Evolutionary conservation across 345 rosid genomes (phyloP), one percentile per base, ranked within the genome.

Genomic region (Eucalyptus marginata): DNA sequence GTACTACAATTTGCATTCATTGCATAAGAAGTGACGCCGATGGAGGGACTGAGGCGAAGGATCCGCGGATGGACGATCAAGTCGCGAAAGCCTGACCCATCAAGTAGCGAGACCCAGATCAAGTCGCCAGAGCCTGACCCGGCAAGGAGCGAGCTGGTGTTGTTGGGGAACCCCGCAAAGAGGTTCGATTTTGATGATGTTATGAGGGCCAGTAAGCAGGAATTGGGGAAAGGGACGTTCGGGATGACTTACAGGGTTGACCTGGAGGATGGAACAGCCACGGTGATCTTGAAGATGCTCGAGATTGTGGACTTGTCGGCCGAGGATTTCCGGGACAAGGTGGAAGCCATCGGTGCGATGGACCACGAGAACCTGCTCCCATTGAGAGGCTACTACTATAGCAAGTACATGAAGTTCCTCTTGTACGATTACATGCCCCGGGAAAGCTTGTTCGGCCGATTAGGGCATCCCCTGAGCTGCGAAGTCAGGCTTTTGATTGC

Each of bases 391-490:
- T 88, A 88, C 44, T 88, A 13, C 86, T 33, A 49, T 36, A 62
- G 83, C 66, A 76, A 88, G 16, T 50, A 71, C 25, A 49, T 33
- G 86, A 76, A 50, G 46, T 40, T 88, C 22, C 89, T 88, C 86
- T 83, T 88, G 59, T 71, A 47, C 58, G 89, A 88, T 50, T 88
- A 68, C 29, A 18, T 88, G 85, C 46, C 89, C 31, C 3, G 9
- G 27, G 50, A 66, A 76, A 76, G 89, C 89, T 20, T 88, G 44
- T 87, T 66, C 8, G 49, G 31, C 27, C 86, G 18, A 33, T 51
- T 71, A 86, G 92, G 95, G 91, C 92, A 87, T 66, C 92, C 97
- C 87, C 91, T 96, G 86, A 97, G 95, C 92, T 97, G 98, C 97
- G 95, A 94, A 56, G 88, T 93, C 16, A 95, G 97, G 93, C 56